phyloP scores from a whole-genome alignment of 2,329 filamentous ascomycete species.

The Diplodia intermedia region DNA sequence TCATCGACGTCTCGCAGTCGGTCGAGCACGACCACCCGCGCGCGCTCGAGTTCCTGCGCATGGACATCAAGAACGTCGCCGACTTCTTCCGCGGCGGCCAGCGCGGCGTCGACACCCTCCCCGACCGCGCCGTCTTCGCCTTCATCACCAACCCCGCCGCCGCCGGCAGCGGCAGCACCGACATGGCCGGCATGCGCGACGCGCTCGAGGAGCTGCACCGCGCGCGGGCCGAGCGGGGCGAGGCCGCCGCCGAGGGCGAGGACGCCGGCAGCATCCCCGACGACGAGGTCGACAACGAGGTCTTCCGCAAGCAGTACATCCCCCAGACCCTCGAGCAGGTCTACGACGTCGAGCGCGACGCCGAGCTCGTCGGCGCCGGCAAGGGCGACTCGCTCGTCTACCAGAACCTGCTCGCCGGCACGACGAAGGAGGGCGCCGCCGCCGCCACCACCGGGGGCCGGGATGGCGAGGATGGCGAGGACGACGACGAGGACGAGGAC shows the following conservation, averaged over 20 bases:
- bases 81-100: slow-evolving; percentile 79
- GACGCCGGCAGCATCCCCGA: slow-evolving; percentile 52
- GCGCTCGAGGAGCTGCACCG: slow-evolving; percentile 72
- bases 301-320: slow-evolving; percentile 96
- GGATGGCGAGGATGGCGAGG: slow-evolving; percentile 49
- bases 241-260: slow-evolving; percentile 37
- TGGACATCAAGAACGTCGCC: slow-evolving; percentile 97
- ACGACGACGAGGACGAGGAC: slow-evolving; percentile 37
- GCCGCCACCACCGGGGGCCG: slow-evolving; percentile 59
- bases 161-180: slow-evolving; percentile 67
- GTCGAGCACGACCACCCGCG: slow-evolving; percentile 96
- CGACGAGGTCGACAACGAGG: slow-evolving; percentile 82
- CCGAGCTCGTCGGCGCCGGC: slow-evolving; percentile 75
- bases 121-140: slow-evolving; percentile 80
- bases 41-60: slow-evolving; percentile 89
- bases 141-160: slow-evolving; percentile 74
- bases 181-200: slow-evolving; percentile 66
- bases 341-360: slow-evolving; percentile 93
- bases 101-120: slow-evolving; percentile 80
- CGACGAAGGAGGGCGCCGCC: slow-evolving; percentile 38
- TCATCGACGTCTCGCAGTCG: slow-evolving; percentile 97
- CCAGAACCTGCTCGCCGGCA: slow-evolving; percentile 79
- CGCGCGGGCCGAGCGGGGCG: slow-evolving; percentile 59
- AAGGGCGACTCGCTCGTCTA: slow-evolving; percentile 82
- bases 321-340: slow-evolving; percentile 95